A percentile compares a stretch with the other conserved stretches of the same genome.
Evolutionary conservation across 768 basidiomycete genomes (phyloP).

Genomic region (Suillus ampliporus): DNA sequence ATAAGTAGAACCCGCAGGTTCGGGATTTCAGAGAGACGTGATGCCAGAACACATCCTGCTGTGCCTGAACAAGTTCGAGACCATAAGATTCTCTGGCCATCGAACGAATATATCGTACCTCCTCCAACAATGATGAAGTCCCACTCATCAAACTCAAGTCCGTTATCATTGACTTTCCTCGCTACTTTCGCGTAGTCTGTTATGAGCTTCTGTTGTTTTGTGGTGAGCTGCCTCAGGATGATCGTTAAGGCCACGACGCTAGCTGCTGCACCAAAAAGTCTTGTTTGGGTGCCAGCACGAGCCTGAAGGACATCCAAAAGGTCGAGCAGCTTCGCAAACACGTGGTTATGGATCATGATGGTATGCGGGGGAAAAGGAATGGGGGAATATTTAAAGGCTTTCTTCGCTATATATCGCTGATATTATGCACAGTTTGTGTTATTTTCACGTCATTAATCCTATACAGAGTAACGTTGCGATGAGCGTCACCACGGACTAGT

Average conservation of each 20-base stretch:
- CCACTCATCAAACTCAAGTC: slow-evolving; percentile 36
- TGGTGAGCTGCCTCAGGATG: slow-evolving; percentile 4
- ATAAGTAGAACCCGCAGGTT: slow-evolving; percentile 45
- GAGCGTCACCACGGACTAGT: background rate
- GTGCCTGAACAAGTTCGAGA: slow-evolving; percentile 34
- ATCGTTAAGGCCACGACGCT: slow-evolving; percentile 13
- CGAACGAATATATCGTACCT: slow-evolving; percentile 39
- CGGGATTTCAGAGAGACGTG: slow-evolving; percentile 46
- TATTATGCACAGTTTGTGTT: no score
- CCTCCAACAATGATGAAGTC: slow-evolving; percentile 63
- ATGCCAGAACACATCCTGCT: slow-evolving; percentile 51
- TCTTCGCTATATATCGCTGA: background rate
- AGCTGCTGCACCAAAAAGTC: slow-evolving; percentile 4
- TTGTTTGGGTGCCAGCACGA: background rate
- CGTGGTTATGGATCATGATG: background rate
- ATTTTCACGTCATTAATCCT: background rate
- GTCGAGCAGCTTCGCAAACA: background rate
- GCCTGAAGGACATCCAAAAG: slow-evolving; percentile 6
- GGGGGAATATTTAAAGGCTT: background rate
- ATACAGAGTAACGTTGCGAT: background rate
- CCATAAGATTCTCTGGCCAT: background rate
- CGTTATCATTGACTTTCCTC: slow-evolving; percentile 4
- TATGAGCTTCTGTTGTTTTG: slow-evolving; percentile 13
- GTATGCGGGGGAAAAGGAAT: background rate
- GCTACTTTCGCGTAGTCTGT: slow-evolving; percentile 20